These are phyloP conservation scores for Phytophthora macrochlamydospora DNA, from an alignment of 352 stramenopile species.

Conservation along the genomic window DNA sequence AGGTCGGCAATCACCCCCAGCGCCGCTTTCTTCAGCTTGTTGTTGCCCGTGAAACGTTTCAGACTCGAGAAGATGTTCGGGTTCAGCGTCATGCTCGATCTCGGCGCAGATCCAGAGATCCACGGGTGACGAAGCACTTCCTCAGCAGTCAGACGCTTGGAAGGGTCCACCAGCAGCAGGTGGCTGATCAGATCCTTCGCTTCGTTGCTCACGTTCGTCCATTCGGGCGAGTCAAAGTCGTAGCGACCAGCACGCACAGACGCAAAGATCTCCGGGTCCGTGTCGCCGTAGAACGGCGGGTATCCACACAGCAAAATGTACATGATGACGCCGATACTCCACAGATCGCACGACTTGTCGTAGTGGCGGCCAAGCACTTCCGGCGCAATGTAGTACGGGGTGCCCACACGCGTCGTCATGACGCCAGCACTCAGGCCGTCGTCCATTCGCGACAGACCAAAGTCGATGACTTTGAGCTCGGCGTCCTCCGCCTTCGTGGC, in stretches of 20 bases:
- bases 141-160: conserved; percentile 91
- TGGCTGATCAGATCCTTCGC: conserved; percentile 96
- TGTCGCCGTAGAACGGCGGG: conserved; percentile 96
- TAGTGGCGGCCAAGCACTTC: conserved; percentile 95
- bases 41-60: conserved; percentile 89
- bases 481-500: conserved; percentile 88
- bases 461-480: conserved; percentile 99
- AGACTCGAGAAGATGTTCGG: conserved; percentile 86
- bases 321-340: conserved; percentile 96
- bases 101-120: conserved; percentile 81
- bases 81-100: conserved; percentile 78
- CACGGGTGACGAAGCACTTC: conserved; percentile 86
- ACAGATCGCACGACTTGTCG: conserved; percentile 96
- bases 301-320: conserved; percentile 97
- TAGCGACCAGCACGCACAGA: conserved; percentile 80
- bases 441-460: conserved; percentile 95
- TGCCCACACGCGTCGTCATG: conserved; percentile 97
- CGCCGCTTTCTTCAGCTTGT: conserved; percentile 91
- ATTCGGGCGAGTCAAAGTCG: conserved; percentile 88
- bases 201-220: conserved; percentile 79
- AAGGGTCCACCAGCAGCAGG: conserved; percentile 93
- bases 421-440: conserved; percentile 78
- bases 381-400: conserved; percentile 95
- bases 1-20: conserved; percentile 87
- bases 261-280: conserved; percentile 91